Percentiles rank a stretch among this genome's conserved stretches.
phyloP scores from a whole-genome alignment of 1,284 basidiomycete species.

The Pseudomicrostroma phylloplanum region DNA sequence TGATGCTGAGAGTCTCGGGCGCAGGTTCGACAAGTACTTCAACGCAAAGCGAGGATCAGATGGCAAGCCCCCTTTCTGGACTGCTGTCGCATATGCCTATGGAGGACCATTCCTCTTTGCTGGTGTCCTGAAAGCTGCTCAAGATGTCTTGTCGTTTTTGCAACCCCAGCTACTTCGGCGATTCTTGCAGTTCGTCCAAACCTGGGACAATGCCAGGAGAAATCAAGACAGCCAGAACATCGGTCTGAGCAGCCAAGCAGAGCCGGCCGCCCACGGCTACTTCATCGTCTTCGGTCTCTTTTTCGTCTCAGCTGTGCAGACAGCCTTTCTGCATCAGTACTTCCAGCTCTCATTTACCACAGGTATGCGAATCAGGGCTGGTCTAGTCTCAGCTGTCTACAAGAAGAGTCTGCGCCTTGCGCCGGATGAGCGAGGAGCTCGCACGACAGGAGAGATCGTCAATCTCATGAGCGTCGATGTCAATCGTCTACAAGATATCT shows the following conservation, averaged over 20 bases:
- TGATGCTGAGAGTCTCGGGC: constrained; percentile 66
- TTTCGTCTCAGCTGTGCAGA: constrained; percentile 67
- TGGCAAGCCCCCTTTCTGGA: constrained; percentile 25
- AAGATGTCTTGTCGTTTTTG: constrained; percentile 73
- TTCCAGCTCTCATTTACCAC: constrained; percentile 75
- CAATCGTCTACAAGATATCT: constrained; percentile 76
- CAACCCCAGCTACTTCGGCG: constrained; percentile 82
- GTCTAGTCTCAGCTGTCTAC: constrained; percentile 78
- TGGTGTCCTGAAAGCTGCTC: constrained; percentile 61
- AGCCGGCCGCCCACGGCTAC: constrained; percentile 50
- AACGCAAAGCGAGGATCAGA: constrained; percentile 10
- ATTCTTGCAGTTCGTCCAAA: constrained; percentile 65
- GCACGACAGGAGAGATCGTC: constrained; percentile 85
- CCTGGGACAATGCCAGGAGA: constrained; percentile 24
- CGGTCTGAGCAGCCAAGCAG: not conserved
- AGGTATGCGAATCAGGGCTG: constrained; percentile 84
- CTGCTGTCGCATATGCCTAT: constrained; percentile 54
- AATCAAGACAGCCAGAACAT: constrained; percentile 4
- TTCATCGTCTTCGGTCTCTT: constrained; percentile 57
- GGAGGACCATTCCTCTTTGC: constrained; percentile 71
- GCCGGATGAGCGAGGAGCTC: constrained; percentile 67
- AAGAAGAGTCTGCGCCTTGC: constrained; percentile 77
- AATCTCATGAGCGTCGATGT: constrained; percentile 82
- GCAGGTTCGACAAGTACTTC: constrained; percentile 56
- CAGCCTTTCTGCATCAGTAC: constrained; percentile 80